Evolutionary conservation across 1,284 basidiomycete genomes (phyloP).

Genomic region (Phellinidium pouzarii): DNA sequence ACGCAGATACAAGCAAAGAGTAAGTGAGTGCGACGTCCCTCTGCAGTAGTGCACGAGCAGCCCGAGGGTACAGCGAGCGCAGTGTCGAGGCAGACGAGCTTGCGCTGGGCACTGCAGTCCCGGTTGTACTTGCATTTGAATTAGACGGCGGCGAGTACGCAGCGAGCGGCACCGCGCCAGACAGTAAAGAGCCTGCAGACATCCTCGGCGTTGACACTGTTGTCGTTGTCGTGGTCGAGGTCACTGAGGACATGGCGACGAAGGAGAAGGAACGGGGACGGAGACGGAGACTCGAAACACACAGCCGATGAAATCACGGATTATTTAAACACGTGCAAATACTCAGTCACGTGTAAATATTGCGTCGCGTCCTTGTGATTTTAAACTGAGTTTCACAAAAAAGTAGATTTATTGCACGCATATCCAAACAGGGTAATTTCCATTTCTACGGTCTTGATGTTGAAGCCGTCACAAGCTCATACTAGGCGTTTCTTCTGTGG

Average conservation of each 20-base stretch:
- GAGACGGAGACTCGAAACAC: too few relatives aligned
- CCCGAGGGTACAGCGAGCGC: constrained; percentile 64
- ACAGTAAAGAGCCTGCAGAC: not conserved
- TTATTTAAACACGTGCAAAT: too few relatives aligned
- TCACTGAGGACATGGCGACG: constrained; percentile 12
- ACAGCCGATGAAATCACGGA: too few relatives aligned
- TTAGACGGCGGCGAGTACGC: not conserved
- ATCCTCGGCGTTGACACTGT: not conserved
- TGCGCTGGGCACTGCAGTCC: constrained; percentile 19
- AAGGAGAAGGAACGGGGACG: not conserved
- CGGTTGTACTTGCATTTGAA: constrained; percentile 8
- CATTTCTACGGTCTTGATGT: too few relatives aligned
- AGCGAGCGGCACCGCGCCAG: constrained; percentile 1
- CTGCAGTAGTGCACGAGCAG: constrained; percentile 68
- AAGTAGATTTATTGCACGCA: too few relatives aligned
- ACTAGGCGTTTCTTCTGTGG: too few relatives aligned
- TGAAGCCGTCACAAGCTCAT: too few relatives aligned
- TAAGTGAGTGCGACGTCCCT: constrained; percentile 59
- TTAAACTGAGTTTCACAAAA: too few relatives aligned
- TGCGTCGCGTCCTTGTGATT: too few relatives aligned
- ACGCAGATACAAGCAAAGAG: constrained; percentile 60
- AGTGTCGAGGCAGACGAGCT: constrained; percentile 37
- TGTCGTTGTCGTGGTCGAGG: constrained; percentile 2
- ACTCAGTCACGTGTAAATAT: too few relatives aligned
- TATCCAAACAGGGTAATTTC: too few relatives aligned